Evolutionary conservation across 345 rosid genomes (phyloP), one percentile per base, ranked within the genome.

Genomic region (Melaleuca alternifolia): DNA sequence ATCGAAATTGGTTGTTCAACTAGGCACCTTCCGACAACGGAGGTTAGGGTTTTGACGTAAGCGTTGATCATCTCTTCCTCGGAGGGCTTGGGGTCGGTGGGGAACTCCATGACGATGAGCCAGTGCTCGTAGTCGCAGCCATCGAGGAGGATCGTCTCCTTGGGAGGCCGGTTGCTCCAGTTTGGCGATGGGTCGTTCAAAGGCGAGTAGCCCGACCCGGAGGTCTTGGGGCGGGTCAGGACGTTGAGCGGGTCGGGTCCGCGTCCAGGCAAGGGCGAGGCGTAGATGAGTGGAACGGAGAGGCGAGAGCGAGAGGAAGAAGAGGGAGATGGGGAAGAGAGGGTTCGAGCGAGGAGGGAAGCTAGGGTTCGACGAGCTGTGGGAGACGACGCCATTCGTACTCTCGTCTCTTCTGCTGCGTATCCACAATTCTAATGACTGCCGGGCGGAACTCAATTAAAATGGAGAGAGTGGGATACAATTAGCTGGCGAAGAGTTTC

Each of bases 81-180:
- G 6, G 93, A 81, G 75, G 97, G 98, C 89, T 93, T 96, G 7
- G 99, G 94, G 85, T 95, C 97, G 24, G 87, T 86, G 2, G 92
- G 90, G 87, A 96, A 97, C 92, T 97, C 99, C 99, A 97, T 90
- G 83, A 96, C 97, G 46, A 96, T 93, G 84, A 97, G 98, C 98
- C 99, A 97, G 84, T 96, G 99, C 90, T 94, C 97, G 86, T 93
- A 96, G 86, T 97, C 99, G 83, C 99, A 97, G 44, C 98, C 99
- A 82, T 96, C 99, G 5, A 97, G 96, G 75, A 96, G 92, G 84
- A 96, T 95, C 44, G 99, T 94, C 91, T 97, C 99, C 82, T 96
- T 96, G 1, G 99, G 98, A 1, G 99, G 97, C 24, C 98, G 98
- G 88, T 94, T 95, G 94, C 95, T 94, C 96, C 97, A 97, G 89